Evolutionary conservation across 1,284 basidiomycete species (phyloP).

Genomic region (Neolentinus lepideus): DNA sequence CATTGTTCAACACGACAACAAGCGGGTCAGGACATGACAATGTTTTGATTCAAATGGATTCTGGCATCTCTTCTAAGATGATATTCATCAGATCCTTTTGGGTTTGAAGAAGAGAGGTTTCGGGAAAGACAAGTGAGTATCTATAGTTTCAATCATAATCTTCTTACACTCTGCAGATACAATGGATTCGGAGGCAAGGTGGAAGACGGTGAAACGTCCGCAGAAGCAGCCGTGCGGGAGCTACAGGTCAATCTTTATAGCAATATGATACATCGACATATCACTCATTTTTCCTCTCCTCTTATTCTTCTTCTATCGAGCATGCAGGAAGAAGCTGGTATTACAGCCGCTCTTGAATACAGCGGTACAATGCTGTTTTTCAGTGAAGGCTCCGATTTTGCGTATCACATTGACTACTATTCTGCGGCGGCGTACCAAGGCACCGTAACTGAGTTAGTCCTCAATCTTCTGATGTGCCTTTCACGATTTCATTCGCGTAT

Average conservation of each 20-base stretch:
- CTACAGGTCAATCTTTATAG: slow-evolving; percentile 40
- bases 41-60: not conserved
- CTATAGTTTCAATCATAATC: too few relatives aligned
- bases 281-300: not conserved
- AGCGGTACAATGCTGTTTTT: slow-evolving; percentile 59
- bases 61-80: slow-evolving; percentile 1
- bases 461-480: not conserved
- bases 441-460: slow-evolving; percentile 48
- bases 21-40: slow-evolving; percentile 8
- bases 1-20: slow-evolving; percentile 32
- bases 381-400: slow-evolving; percentile 39
- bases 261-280: too few relatives aligned
- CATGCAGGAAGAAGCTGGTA: slow-evolving; percentile 71
- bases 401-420: slow-evolving; percentile 65
- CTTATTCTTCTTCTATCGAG: not conserved
- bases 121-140: slow-evolving; percentile 47
- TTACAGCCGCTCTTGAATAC: slow-evolving; percentile 49
- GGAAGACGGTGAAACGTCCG: slow-evolving; percentile 52
- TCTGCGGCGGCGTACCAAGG: slow-evolving; percentile 48
- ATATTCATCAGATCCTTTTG: slow-evolving; percentile 38
- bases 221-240: slow-evolving; percentile 58
- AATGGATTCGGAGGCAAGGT: slow-evolving; percentile 77
- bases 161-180: too few relatives aligned
- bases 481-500: slow-evolving; percentile 2
- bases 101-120: slow-evolving; percentile 71